These are phyloP conservation scores for Phytophthora pisi DNA, from an alignment of 352 stramenopile species.

Conservation along the genomic window DNA sequence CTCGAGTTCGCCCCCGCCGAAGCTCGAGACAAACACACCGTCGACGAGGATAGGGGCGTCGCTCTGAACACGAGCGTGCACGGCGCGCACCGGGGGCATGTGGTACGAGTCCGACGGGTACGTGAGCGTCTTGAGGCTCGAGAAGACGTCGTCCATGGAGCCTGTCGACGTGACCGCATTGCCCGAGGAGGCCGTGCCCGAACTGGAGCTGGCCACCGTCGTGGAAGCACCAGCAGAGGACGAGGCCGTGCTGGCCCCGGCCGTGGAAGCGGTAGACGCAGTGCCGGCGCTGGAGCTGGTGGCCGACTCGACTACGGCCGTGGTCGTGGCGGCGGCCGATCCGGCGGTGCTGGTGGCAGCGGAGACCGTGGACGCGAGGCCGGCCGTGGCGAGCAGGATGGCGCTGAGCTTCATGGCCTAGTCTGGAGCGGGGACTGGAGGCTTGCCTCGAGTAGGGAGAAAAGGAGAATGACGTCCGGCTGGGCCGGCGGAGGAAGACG, in stretches of 20 bases:
- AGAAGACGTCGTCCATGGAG: conserved; percentile 29
- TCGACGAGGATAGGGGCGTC: conserved; percentile 67
- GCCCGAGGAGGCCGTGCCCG: no score
- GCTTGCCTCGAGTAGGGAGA: conserved; percentile 37
- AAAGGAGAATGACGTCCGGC: conserved; percentile 34
- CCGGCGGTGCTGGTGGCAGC: conserved; percentile 4
- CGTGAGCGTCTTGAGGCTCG: conserved; percentile 41
- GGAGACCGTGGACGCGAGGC: conserved; percentile 21
- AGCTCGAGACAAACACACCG: conserved; percentile 65
- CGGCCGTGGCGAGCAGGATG: conserved; percentile 23
- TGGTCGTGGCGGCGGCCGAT: background rate
- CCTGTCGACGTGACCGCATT: background rate
- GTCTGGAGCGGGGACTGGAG: conserved; percentile 22
- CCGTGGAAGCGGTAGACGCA: background rate
- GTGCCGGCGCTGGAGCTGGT: conserved; percentile 3
- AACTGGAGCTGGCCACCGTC: conserved; percentile 2
- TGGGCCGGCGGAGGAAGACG: no score
- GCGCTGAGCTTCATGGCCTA: conserved; percentile 35
- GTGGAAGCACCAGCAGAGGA: conserved; percentile 1
- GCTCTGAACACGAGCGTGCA: conserved; percentile 77
- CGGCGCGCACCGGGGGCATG: conserved; percentile 61
- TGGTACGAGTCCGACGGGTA: conserved; percentile 50
- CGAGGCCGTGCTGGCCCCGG: conserved; percentile 13
- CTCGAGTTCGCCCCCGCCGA: conserved; percentile 54
- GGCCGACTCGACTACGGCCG: conserved; percentile 1